Base-by-base conservation (phyloP, 1,284 basidiomycete genomes). In the Tilletia walkeri region DNA sequence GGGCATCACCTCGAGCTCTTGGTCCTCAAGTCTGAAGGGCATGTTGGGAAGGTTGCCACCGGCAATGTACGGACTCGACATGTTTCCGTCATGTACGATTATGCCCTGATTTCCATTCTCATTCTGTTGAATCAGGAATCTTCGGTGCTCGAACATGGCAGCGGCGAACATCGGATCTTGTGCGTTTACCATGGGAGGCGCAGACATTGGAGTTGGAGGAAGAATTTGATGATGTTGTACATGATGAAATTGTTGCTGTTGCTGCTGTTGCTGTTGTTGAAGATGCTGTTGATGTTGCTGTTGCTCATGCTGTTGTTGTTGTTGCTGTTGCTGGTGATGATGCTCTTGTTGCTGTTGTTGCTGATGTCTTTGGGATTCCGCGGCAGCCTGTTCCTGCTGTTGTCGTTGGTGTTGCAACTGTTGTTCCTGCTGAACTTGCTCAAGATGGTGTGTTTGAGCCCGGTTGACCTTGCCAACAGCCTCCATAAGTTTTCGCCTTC, bases 291-390 rank as follows among this genome's bases (percentile, higher is more conserved):
- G 50, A n/a, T 53, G 50, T 53, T 53, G 50, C 24, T 63, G 59
- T 30, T 41, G 59, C 20, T 63, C 20, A 7, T 63, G 59, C 4
- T 65, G 63, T 48, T 45, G 38, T 12, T 65, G 63, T 20, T 65
- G 63, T 48, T 65, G 63, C 2, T 65, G 63, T 14, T 48, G 63
- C 3, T 38, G 30, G 20, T 65, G 63, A n/a, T 65, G 63, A 1
- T 65, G 34, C 45, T 38, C 18, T 18, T 65, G 63, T 36, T 65
- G 39, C 45, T 65, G 63, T 24, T 65, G 63, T 16, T 47, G 38
- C 24, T 66, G 65, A 38, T 66, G 65, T 48, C 65, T 49, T n/a
- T 66, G 65, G 9, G 38, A 47, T 20, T 63, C 59, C 12, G 65
- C 65, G 4, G 65, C 65, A 48, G 63, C 38, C 63, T 49, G 47